Evolutionary conservation across 805 yeast species (phyloP), one percentile per base, ranked within the genome.

Genomic region (Ogataea degrootiae): DNA sequence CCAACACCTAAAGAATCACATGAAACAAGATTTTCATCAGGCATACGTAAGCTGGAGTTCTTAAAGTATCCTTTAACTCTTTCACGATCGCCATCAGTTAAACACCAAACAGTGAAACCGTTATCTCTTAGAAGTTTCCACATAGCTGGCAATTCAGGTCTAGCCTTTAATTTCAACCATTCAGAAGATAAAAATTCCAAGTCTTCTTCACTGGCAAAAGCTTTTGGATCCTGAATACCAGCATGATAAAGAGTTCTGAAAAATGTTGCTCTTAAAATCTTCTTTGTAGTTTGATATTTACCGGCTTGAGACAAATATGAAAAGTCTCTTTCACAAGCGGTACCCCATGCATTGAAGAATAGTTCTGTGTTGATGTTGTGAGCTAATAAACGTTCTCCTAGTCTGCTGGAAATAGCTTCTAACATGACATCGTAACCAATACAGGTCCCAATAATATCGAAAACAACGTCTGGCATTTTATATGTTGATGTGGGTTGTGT

Each of bases 241-340:
- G 64, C 59, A 46, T 55, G 60, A 39, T 48, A 57, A 22, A 63
- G 38, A 14, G 63, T 48, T 38, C 66, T 50, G 51, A 53, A 62
- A 43, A 63, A 63, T 1, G 66, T 63, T 34, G 49, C 51, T 42
- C 57, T 53, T 42, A 63, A 58, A 35, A 62, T 55, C 36, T 57
- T 55, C 37, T 49, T 49, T 33, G 60, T 58, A 3, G 59, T 54
- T 41, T 62, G 62, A 39, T 63, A 63, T 41, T 52, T 53, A 34
- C 60, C 61, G 34, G 49, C 51, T 41, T 55, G 62, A 17, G 63
- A 58, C 31, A 63, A 50, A 35, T 55, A 63, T 14, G 65, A 45
- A 54, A 61, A 66, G 53, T 91, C 92, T 96, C 97, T 90, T 9
- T 94, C 92, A 84, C 92, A 82, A 17, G 96, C 96, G 45, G 53